Base-by-base conservation (phyloP, 2,329 filamentous ascomycete genomes). In the Aspergillus sojae region DNA sequence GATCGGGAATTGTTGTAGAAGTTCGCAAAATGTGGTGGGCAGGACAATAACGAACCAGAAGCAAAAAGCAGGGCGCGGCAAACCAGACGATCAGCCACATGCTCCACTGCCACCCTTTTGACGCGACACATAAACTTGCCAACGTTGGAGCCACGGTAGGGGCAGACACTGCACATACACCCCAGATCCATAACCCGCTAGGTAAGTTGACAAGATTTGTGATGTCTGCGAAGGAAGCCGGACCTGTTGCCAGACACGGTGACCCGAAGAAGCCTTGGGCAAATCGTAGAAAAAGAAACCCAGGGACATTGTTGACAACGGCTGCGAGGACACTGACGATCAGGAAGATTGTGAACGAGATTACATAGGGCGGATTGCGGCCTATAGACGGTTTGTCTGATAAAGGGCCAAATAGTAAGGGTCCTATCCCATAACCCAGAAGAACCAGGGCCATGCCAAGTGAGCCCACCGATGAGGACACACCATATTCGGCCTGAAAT, bases 231-330 rank as follows among this genome's bases (percentile, higher is more conserved):
- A 41, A 41, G 39, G 39, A 41, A 14, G 39, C 39, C 39, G 39
- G 39, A 0, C 61, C 61, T 12, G 61, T 63, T 3, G 61, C 61
- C 23, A 63, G 36, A 28, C 57, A 57, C 1, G 61, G 61, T 4
- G 45, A 54, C 14, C 61, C 61, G 26, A 63, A 63, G 61, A 63
- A 63, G 23, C 61, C 61, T 26, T 63, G 61, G 10, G 60, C 50
- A 21, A 63, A 63, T 3, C 61, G 61, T 23, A 63, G 53, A 6
- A 61, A 48, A 23, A 63, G 61, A 16, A 63, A 57, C 7, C 61
- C 57, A n/a, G 39, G 39, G 39, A 41, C 39, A 19, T n/a, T 41
- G 3, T n/a, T 19, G 16, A 41, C 39, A 19, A 41, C 39, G 16
- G 39, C 39, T 19, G 39, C 39, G 0, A 41, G 19, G 0, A 41